phyloP scores from a whole-genome alignment of 495 filamentous ascomycete genomes.

The Aspergillus panamensis region DNA sequence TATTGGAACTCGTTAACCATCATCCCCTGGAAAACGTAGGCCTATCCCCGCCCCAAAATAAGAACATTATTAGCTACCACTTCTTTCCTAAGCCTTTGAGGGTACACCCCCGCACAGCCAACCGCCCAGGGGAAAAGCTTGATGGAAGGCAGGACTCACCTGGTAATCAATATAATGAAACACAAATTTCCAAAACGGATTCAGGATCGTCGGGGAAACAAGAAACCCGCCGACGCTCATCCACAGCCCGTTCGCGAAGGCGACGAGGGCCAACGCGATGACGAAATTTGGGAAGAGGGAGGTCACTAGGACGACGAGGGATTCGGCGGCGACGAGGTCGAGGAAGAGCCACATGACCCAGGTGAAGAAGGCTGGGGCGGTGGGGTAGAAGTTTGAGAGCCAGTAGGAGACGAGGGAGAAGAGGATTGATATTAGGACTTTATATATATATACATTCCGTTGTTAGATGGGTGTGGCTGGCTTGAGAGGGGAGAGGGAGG shows the following conservation, averaged over 20 bases:
- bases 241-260: constrained; percentile 83
- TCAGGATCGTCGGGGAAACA: constrained; percentile 64
- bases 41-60: constrained; percentile 24
- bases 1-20: constrained; percentile 79
- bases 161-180: constrained; percentile 85
- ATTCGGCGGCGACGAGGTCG: constrained; percentile 76
- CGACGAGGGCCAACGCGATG: constrained; percentile 66
- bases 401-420: constrained; percentile 76
- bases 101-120: no score
- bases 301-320: constrained; percentile 71
- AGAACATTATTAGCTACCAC: not conserved
- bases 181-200: constrained; percentile 80
- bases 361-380: constrained; percentile 63
- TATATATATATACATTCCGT: not conserved
- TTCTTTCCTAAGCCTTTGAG: no score
- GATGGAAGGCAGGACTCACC: constrained; percentile 27
- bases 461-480: no score
- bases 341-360: constrained; percentile 87
- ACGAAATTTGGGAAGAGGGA: constrained; percentile 75
- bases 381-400: constrained; percentile 71
- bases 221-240: constrained; percentile 82
- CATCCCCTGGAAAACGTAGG: constrained; percentile 86
- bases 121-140: no score
- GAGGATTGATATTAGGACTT: constrained; percentile 65
- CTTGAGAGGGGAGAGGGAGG: not conserved